These are phyloP conservation scores for Penicillium simplicissimum DNA, from an alignment of 495 filamentous ascomycete species.

Conservation along the genomic window DNA sequence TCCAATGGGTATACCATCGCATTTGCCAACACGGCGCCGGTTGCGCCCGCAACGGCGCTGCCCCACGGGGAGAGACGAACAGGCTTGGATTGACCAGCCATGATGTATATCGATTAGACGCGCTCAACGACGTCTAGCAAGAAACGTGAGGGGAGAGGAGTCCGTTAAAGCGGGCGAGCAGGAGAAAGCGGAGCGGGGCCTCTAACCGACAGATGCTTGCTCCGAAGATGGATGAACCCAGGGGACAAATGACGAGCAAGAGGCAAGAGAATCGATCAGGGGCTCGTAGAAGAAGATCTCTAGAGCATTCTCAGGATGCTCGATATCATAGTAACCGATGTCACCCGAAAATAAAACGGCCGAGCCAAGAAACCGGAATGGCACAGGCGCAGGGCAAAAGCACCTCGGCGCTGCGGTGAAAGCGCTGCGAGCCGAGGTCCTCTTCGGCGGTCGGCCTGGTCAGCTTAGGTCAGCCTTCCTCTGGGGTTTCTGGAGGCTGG, in stretches of 20 bases:
- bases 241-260: constrained; percentile 3
- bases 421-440: constrained; percentile 41
- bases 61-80: constrained; percentile 87
- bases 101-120: constrained; percentile 35
- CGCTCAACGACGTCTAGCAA: constrained; percentile 2
- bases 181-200: constrained; percentile 29
- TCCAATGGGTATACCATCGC: constrained; percentile 95
- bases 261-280: constrained; percentile 3
- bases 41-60: constrained; percentile 85
- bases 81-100: constrained; percentile 82
- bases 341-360: constrained; percentile 19
- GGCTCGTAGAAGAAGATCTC: constrained; percentile 1
- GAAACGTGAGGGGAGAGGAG: constrained; percentile 10
- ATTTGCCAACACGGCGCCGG: constrained; percentile 93
- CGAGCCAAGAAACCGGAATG: constrained; percentile 13
- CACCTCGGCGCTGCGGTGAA: constrained; percentile 43
- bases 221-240: constrained; percentile 15
- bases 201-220: constrained; percentile 11
- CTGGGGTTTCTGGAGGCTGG: not conserved
- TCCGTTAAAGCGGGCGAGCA: constrained; percentile 19
- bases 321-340: constrained; percentile 22
- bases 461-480: constrained; percentile 8
- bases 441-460: constrained; percentile 18
- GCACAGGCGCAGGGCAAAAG: constrained; percentile 16
- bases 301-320: not conserved